Percentiles rank a stretch among this genome's conserved stretches.
phyloP scores from a whole-genome alignment of 78 protist genomes.

The Neovahlkampfia damariscottae region DNA sequence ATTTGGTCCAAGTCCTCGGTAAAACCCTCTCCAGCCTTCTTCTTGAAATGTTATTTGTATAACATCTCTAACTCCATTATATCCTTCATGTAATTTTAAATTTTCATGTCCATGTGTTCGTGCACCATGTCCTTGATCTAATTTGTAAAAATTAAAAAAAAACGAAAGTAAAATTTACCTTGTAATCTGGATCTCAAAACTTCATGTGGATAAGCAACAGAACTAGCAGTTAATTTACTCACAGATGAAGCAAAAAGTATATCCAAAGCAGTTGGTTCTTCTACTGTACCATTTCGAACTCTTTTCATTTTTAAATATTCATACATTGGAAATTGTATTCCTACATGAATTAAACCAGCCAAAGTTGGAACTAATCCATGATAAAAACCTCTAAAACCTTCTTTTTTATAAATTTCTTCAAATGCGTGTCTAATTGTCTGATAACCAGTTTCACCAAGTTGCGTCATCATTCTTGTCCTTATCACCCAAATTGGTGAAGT shows the following conservation, averaged over 20 bases:
- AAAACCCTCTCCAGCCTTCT: slow-evolving; percentile 55
- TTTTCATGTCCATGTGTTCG: slow-evolving; percentile 28
- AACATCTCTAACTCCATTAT: neutral
- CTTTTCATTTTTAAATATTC: slow-evolving; percentile 38
- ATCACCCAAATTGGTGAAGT: slow-evolving; percentile 59
- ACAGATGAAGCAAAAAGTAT: slow-evolving; percentile 42
- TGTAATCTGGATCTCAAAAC: slow-evolving; percentile 31
- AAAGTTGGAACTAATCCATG: slow-evolving; percentile 58
- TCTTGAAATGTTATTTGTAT: slow-evolving; percentile 18
- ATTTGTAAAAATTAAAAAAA: too few species aligned
- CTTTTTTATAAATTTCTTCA: slow-evolving; percentile 26
- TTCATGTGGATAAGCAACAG: slow-evolving; percentile 69
- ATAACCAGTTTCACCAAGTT: neutral
- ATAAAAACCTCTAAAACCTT: slow-evolving; percentile 47
- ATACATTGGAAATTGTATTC: slow-evolving; percentile 68
- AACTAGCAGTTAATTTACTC: slow-evolving; percentile 49
- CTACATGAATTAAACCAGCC: slow-evolving; percentile 63
- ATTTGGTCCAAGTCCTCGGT: slow-evolving; percentile 63
- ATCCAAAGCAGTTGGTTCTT: slow-evolving; percentile 6
- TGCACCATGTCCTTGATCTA: slow-evolving; percentile 45
- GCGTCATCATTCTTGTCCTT: slow-evolving; percentile 33
- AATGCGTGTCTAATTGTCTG: neutral
- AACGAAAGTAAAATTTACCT: too few species aligned
- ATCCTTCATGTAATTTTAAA: neutral
- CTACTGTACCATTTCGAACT: neutral